These are phyloP conservation scores for Leccinum broughii DNA, from an alignment of 768 basidiomycete genomes.

Conservation along the genomic window DNA sequence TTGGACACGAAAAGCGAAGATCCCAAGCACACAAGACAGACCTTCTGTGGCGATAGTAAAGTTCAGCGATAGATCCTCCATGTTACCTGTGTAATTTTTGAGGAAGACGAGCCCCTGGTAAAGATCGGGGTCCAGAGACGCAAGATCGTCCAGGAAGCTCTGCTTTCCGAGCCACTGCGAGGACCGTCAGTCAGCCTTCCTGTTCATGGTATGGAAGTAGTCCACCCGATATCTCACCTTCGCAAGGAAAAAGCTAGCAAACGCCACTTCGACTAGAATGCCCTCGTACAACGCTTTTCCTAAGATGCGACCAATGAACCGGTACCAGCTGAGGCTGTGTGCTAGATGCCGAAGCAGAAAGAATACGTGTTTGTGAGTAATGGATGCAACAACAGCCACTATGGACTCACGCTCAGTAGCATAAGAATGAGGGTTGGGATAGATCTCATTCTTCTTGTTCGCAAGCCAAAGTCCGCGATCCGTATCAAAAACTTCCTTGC, in stretches of 20 bases:
- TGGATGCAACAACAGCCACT: neutral
- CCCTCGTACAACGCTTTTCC: constrained; percentile 98
- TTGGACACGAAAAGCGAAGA: neutral
- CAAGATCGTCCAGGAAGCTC: constrained; percentile 90
- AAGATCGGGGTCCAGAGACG: constrained; percentile 87
- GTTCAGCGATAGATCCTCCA: constrained; percentile 86
- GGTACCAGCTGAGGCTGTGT: constrained; percentile 88
- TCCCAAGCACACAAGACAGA: constrained; percentile 33
- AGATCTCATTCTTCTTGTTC: constrained; percentile 89
- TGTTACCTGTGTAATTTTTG: constrained; percentile 85
- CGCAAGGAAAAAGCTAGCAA: constrained; percentile 92
- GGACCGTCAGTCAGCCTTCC: constrained; percentile 4
- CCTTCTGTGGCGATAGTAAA: constrained; percentile 89
- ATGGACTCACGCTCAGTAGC: constrained; percentile 73
- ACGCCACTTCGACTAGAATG: constrained; percentile 91
- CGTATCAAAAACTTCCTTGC: constrained; percentile 93
- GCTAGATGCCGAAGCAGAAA: constrained; percentile 39
- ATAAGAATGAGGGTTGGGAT: constrained; percentile 91
- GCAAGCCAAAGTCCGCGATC: constrained; percentile 93
- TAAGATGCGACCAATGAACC: constrained; percentile 89
- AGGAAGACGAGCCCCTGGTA: constrained; percentile 92
- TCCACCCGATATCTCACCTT: constrained; percentile 51
- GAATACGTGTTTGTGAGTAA: neutral
- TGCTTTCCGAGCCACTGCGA: constrained; percentile 89
- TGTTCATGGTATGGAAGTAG: neutral